phyloP scores from a whole-genome alignment of 106 monocot genomes.

The Acorus calamus region DNA sequence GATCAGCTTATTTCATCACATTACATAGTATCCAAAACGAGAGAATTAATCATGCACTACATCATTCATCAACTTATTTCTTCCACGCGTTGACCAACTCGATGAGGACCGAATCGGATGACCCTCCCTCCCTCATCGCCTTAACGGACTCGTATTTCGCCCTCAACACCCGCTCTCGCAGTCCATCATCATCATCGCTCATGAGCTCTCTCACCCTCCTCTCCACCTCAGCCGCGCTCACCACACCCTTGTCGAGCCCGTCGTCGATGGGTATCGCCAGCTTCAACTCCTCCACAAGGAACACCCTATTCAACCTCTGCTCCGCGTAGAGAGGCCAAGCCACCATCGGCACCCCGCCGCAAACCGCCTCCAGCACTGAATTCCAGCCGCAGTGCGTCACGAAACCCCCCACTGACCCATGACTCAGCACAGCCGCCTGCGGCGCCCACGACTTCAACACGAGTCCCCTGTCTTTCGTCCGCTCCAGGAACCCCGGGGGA shows the following conservation, averaged over 20 bases:
- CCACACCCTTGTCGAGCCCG: constrained; percentile 31
- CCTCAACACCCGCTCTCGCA: constrained; percentile 15
- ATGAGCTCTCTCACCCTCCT: constrained; percentile 46
- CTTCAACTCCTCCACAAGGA: constrained; percentile 29
- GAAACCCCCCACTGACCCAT: constrained; percentile 52
- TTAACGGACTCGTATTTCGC: constrained; percentile 19
- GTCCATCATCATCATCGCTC: constrained; percentile 23
- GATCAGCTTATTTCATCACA: too few species aligned
- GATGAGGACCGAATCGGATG: constrained; percentile 15
- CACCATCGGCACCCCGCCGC: constrained; percentile 45
- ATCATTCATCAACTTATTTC: too few species aligned
- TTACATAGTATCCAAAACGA: too few species aligned
- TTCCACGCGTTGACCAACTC: constrained; percentile 10
- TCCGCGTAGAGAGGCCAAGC: constrained; percentile 77
- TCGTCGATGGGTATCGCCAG: constrained; percentile 33
- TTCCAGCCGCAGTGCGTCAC: constrained; percentile 79
- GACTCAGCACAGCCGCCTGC: constrained; percentile 40
- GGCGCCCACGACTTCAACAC: constrained; percentile 64
- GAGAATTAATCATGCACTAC: too few species aligned
- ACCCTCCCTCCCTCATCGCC: constrained; percentile 17
- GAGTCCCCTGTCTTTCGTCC: constrained; percentile 35
- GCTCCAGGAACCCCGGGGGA: constrained; percentile 46
- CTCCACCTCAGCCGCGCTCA: constrained; percentile 47
- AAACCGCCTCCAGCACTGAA: constrained; percentile 51
- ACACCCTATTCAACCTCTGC: constrained; percentile 57